Conservation (phyloP, 2,329 filamentous ascomycete species). For the Geoglossum cookeanum region DNA sequence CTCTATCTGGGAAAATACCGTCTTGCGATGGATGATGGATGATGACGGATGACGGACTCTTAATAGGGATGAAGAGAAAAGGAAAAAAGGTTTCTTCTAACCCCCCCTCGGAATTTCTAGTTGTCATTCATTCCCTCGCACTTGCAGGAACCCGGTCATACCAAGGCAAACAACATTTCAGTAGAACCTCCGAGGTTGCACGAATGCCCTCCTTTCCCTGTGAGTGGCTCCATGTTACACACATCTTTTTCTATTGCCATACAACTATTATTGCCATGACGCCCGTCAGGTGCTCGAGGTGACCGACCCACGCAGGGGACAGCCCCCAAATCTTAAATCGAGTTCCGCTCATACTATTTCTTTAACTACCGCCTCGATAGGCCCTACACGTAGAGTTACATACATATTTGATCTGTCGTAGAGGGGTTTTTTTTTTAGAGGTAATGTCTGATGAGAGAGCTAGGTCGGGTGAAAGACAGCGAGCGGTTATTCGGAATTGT, state of each 20-base stretch:
- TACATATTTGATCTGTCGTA: neutral
- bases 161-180: too few relatives aligned
- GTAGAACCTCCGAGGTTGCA: too few relatives aligned
- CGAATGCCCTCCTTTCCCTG: too few relatives aligned
- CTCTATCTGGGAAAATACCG: too few relatives aligned
- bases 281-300: neutral
- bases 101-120: too few relatives aligned
- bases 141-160: too few relatives aligned
- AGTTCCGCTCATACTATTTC: conserved; percentile 2
- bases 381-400: conserved; percentile 1
- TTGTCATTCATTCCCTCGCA: too few relatives aligned
- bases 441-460: neutral
- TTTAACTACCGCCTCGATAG: neutral
- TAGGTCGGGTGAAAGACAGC: neutral
- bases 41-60: too few relatives aligned
- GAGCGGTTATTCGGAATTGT: neutral
- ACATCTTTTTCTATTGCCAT: neutral
- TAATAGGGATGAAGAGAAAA: too few relatives aligned
- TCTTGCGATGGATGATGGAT: too few relatives aligned
- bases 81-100: too few relatives aligned
- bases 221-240: too few relatives aligned
- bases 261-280: neutral
- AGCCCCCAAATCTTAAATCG: neutral
- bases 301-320: neutral
- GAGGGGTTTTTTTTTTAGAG: neutral